A percentile compares a stretch with the other conserved stretches of the same genome.
phyloP scores from a whole-genome alignment of 139 green algal species.

The Chlorella sp. region DNA sequence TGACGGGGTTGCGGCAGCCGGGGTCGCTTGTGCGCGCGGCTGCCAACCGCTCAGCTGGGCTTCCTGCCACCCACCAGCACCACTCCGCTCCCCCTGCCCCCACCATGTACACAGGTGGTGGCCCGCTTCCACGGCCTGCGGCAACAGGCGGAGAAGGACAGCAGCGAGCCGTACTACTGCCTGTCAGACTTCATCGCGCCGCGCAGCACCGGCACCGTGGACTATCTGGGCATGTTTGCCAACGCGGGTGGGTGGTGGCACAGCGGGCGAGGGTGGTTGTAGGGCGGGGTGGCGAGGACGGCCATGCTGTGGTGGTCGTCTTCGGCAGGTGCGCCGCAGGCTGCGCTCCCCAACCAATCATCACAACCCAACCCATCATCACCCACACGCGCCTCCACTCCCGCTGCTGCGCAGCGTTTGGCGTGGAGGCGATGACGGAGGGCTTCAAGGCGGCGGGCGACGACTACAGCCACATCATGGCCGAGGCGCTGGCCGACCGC shows the following conservation, averaged over 20 bases:
- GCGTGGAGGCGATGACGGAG: slow-evolving; percentile 85
- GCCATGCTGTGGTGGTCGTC: too few relatives aligned
- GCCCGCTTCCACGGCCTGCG: slow-evolving; percentile 79
- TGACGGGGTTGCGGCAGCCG: too few relatives aligned
- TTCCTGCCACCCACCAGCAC: too few relatives aligned
- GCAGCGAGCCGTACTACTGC: slow-evolving; percentile 83
- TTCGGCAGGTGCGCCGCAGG: too few relatives aligned
- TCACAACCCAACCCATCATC: too few relatives aligned
- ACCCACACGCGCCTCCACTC: not conserved
- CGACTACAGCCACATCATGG: slow-evolving; percentile 98
- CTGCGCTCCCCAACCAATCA: too few relatives aligned
- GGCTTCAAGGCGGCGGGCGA: slow-evolving; percentile 79
- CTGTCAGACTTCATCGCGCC: slow-evolving; percentile 98
- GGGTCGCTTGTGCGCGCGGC: too few relatives aligned
- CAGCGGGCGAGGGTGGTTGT: not conserved
- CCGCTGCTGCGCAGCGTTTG: slow-evolving; percentile 73
- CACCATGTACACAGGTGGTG: slow-evolving; percentile 26
- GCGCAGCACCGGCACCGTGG: slow-evolving; percentile 76
- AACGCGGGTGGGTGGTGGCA: slow-evolving; percentile 48
- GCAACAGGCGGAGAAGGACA: slow-evolving; percentile 91
- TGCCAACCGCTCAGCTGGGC: too few relatives aligned
- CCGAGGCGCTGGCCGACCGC: slow-evolving; percentile 95
- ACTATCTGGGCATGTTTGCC: slow-evolving; percentile 98
- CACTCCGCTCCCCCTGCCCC: not conserved
- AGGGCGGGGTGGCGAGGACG: too few relatives aligned